Conservation (phyloP, 495 filamentous ascomycete genomes). For the Talaromyces wortmannii region DNA sequence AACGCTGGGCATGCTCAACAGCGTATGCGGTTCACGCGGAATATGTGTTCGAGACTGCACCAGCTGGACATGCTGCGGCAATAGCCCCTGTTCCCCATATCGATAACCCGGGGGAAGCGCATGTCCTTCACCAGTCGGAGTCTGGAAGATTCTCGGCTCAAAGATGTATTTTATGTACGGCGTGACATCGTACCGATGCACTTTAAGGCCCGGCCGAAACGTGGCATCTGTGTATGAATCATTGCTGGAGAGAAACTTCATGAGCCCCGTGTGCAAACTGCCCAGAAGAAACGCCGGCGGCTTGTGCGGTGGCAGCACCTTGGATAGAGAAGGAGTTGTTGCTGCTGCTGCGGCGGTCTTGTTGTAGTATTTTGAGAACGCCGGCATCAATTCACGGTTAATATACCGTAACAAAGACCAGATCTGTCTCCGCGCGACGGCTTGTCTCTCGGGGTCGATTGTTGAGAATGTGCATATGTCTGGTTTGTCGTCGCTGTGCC, state of each 20-base stretch:
- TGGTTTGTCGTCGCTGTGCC: not conserved
- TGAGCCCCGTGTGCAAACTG: conserved; percentile 24
- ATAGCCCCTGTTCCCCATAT: conserved; percentile 21
- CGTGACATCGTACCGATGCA: conserved; percentile 27
- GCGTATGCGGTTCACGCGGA: conserved; percentile 20
- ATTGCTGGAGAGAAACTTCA: conserved; percentile 12
- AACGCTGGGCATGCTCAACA: conserved; percentile 23
- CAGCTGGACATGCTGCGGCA: conserved; percentile 22
- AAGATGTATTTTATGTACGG: conserved; percentile 31
- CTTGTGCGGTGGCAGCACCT: conserved; percentile 1
- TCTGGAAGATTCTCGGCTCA: conserved; percentile 7
- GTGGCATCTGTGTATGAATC: conserved; percentile 6
- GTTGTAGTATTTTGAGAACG: not conserved
- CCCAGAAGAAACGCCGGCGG: conserved; percentile 25
- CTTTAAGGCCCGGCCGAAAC: conserved; percentile 13
- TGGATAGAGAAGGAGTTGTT: not conserved
- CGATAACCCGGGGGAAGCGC: conserved; percentile 23
- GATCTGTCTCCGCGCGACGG: not conserved
- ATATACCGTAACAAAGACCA: not conserved
- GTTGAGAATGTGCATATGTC: not conserved
- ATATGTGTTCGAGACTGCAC: conserved; percentile 33
- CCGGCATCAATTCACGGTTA: not conserved
- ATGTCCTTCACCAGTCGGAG: not conserved
- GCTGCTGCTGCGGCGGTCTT: not conserved
- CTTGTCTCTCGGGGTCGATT: not conserved